Conservation (phyloP, 805 yeast genomes). For the Nakazawaea wyomingensis region DNA sequence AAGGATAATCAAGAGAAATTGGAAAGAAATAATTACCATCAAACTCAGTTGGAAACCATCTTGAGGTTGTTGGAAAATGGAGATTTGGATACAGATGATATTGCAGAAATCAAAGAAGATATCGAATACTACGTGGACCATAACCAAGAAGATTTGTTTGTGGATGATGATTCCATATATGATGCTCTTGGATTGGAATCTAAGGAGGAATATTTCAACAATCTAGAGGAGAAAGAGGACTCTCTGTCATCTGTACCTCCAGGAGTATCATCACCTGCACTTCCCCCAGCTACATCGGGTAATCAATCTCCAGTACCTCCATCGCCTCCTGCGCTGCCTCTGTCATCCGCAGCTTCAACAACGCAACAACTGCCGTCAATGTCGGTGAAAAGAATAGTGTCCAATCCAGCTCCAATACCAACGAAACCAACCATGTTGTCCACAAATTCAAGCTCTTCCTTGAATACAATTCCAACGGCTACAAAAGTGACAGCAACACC, state of each 20-base stretch:
- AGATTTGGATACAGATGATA: conserved; percentile 67
- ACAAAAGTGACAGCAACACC: conserved; percentile 5
- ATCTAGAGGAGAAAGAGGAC: conserved; percentile 1
- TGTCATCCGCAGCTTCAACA: neutral
- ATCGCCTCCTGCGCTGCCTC: conserved; percentile 1
- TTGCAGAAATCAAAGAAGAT: conserved; percentile 79
- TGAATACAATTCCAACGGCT: conserved; percentile 7
- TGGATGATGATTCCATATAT: conserved; percentile 90
- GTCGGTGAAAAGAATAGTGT: neutral
- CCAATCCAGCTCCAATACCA: neutral
- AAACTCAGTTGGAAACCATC: conserved; percentile 69
- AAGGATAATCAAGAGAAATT: conserved; percentile 56
- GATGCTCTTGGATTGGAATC: conserved; percentile 72
- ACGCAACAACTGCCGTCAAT: neutral
- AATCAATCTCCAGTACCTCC: conserved; percentile 8
- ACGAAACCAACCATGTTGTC: neutral
- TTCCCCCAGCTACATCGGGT: no score
- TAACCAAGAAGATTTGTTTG: conserved; percentile 89
- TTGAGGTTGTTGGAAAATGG: conserved; percentile 75
- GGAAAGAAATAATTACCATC: conserved; percentile 77
- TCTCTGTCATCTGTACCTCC: conserved; percentile 11
- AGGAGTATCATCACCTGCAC: conserved; percentile 4
- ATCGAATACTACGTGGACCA: conserved; percentile 89
- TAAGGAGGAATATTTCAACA: conserved; percentile 27
- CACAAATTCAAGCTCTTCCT: conserved; percentile 2